A percentile compares a stretch with the other conserved stretches of the same genome.
phyloP scores from a whole-genome alignment of 2,329 filamentous ascomycete genomes.

The Cladobotryum mycophilum region DNA sequence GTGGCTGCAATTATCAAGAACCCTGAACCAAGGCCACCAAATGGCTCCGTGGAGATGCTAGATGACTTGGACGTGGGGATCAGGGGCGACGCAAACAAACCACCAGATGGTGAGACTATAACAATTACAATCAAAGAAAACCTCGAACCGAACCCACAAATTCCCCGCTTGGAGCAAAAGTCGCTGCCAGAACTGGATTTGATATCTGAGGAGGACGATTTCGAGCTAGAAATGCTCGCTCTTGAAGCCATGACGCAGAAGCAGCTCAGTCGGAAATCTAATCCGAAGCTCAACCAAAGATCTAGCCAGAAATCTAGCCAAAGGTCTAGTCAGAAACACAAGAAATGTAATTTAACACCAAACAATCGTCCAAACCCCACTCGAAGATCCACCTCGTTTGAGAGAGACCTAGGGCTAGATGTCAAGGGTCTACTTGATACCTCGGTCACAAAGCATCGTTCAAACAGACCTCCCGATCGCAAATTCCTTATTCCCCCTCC shows the following conservation, averaged over 20 bases:
- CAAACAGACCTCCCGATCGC: neutral
- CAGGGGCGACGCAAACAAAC: no score
- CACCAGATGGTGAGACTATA: neutral
- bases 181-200: slow-evolving; percentile 12
- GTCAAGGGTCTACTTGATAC: neutral
- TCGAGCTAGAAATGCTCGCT: slow-evolving; percentile 20
- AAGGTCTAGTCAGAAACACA: no score
- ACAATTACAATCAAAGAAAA: neutral
- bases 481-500: slow-evolving; percentile 3
- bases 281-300: neutral
- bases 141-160: neutral
- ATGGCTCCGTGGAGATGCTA: no score
- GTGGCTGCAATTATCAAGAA: neutral
- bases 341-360: neutral
- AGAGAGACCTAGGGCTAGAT: slow-evolving; percentile 3
- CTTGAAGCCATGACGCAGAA: slow-evolving; percentile 16
- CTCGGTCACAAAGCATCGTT: neutral
- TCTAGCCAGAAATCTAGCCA: neutral
- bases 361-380: neutral
- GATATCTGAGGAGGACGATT: slow-evolving; percentile 20
- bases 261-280: neutral
- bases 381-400: neutral
- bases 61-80: no score
- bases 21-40: neutral
- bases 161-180: neutral